Evolutionary conservation across 371 early-diverging fungal species (phyloP).

Genomic region (Haplosporangium sp.): DNA sequence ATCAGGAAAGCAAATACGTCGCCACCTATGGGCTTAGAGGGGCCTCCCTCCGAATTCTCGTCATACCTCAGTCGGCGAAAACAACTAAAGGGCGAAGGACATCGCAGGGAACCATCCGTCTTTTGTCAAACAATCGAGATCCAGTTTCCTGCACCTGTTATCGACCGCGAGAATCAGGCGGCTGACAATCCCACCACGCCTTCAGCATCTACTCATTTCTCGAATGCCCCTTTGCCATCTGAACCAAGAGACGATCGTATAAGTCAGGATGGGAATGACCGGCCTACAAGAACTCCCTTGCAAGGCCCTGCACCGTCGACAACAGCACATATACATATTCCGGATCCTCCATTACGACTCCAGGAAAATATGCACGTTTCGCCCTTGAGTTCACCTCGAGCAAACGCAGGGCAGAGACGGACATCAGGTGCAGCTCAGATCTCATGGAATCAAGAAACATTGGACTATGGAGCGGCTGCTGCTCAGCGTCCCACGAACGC

Average conservation of each 20-base stretch:
- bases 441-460: background rate
- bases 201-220: background rate
- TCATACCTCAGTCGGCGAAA: constrained; percentile 23
- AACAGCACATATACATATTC: constrained; percentile 13
- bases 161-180: background rate
- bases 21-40: constrained; percentile 20
- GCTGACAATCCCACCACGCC: background rate
- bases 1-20: constrained; percentile 33
- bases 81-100: constrained; percentile 37
- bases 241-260: constrained; percentile 8
- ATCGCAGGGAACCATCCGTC: constrained; percentile 39
- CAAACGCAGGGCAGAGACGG: constrained; percentile 12
- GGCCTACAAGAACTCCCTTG: background rate
- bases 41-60: constrained; percentile 4
- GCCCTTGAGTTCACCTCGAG: background rate
- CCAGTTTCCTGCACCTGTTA: constrained; percentile 34
- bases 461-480: background rate
- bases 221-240: background rate
- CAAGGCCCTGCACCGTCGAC: constrained; percentile 2
- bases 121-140: constrained; percentile 48
- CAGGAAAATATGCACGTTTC: background rate
- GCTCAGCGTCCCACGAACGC: constrained; percentile 12
- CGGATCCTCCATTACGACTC: constrained; percentile 12
- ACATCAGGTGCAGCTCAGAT: constrained; percentile 13
- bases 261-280: constrained; percentile 7